Percentiles rank a stretch among this genome's conserved stretches.
phyloP scores from a whole-genome alignment of 2,329 filamentous ascomycete species.

The Cladorrhinum sp. region DNA sequence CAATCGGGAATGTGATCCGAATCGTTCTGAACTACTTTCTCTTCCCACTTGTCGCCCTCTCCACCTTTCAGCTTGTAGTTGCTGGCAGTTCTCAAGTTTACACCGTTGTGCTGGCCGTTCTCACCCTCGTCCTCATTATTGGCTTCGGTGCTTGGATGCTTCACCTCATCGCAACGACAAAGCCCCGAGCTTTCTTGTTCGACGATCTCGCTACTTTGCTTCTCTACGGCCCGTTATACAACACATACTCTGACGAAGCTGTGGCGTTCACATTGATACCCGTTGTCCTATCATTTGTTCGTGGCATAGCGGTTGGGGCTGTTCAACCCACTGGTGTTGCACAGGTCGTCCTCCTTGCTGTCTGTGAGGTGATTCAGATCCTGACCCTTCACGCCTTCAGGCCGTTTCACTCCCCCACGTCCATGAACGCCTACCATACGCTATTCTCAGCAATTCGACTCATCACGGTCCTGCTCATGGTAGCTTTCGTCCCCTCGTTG shows the following conservation, averaged over 20 bases:
- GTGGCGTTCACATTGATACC: constrained; percentile 87
- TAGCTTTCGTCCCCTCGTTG: constrained; percentile 81
- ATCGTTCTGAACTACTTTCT: constrained; percentile 92
- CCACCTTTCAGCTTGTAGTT: constrained; percentile 86
- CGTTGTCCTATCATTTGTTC: constrained; percentile 77
- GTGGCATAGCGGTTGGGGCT: constrained; percentile 87
- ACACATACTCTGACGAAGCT: constrained; percentile 93
- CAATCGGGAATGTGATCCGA: constrained; percentile 72
- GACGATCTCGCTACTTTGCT: constrained; percentile 89
- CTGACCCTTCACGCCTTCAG: constrained; percentile 85
- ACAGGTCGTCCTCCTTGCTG: constrained; percentile 86
- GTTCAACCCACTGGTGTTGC: constrained; percentile 91
- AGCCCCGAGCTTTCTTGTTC: constrained; percentile 82
- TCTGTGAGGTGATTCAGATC: constrained; percentile 89
- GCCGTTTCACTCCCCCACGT: constrained; percentile 85
- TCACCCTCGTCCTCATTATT: constrained; percentile 71
- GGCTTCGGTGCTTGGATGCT: constrained; percentile 76
- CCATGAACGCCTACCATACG: constrained; percentile 95
- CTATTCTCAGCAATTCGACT: constrained; percentile 78
- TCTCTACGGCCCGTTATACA: constrained; percentile 90
- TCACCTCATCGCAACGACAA: constrained; percentile 73
- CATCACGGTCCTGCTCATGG: constrained; percentile 69
- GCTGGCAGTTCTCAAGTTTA: constrained; percentile 64
- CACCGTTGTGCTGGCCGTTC: constrained; percentile 69
- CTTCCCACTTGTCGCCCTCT: constrained; percentile 79